Evolutionary conservation across 768 basidiomycete genomes (phyloP).

Genomic region (Pleurotus citrinopileatus): DNA sequence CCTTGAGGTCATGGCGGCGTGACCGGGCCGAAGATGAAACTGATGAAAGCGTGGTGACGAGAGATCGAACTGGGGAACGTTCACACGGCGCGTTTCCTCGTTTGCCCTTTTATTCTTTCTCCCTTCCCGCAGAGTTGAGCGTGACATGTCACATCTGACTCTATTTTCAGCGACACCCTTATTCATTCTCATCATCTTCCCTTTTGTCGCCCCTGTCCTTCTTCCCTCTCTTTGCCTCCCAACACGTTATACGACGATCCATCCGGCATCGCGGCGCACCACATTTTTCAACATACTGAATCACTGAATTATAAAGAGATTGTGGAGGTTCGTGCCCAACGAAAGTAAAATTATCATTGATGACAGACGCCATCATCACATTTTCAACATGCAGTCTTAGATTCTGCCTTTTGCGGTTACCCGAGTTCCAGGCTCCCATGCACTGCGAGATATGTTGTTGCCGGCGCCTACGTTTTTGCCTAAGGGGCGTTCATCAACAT

Average conservation of each 20-base stretch:
- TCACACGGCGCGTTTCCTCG: slow-evolving; percentile 58
- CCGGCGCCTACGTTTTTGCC: neutral
- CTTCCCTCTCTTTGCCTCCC: neutral
- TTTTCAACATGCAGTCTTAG: neutral
- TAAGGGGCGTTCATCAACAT: too few species aligned
- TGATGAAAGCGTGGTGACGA: slow-evolving; percentile 23
- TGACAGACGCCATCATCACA: too few species aligned
- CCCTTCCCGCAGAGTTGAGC: neutral
- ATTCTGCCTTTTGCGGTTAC: neutral
- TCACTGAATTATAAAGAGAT: too few species aligned
- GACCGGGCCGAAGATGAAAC: slow-evolving; percentile 47
- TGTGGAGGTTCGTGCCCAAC: too few species aligned
- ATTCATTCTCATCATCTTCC: slow-evolving; percentile 5
- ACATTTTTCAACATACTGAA: too few species aligned
- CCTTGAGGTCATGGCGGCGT: slow-evolving; percentile 77
- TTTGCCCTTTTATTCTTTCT: slow-evolving; percentile 21
- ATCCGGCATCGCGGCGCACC: neutral
- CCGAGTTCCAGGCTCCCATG: neutral
- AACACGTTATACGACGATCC: neutral
- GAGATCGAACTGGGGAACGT: slow-evolving; percentile 39
- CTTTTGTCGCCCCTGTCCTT: slow-evolving; percentile 8
- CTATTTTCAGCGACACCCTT: slow-evolving; percentile 9
- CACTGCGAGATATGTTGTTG: neutral
- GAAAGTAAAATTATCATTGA: too few species aligned
- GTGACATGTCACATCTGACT: slow-evolving; percentile 9